A percentile compares a stretch with the other conserved stretches of the same genome.
Conservation (phyloP, 2,329 filamentous ascomycete genomes). For the Leptographium procerum region DNA sequence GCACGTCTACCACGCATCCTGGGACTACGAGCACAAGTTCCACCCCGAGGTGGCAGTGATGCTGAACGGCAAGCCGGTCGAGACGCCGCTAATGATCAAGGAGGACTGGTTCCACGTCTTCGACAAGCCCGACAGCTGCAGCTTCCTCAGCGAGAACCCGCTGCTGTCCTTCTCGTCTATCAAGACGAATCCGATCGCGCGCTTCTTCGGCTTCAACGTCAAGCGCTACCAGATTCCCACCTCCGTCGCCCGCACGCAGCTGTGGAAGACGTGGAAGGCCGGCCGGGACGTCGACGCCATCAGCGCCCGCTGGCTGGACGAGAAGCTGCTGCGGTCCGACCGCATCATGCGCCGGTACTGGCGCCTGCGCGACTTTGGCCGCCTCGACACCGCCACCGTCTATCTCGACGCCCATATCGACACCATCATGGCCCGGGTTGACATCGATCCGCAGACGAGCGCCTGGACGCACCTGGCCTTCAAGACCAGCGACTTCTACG, state of each 20-base stretch:
- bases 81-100: conserved; percentile 43
- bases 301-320: conserved; percentile 34
- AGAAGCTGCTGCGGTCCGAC: conserved; percentile 29
- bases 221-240: conserved; percentile 28
- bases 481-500: conserved; percentile 24
- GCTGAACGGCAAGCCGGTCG: conserved; percentile 36
- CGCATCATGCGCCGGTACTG: conserved; percentile 25
- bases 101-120: conserved; percentile 31
- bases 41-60: conserved; percentile 33
- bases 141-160: conserved; percentile 38
- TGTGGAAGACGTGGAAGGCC: conserved; percentile 37
- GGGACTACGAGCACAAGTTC: conserved; percentile 36
- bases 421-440: conserved; percentile 20
- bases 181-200: conserved; percentile 16
- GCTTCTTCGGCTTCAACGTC: conserved; percentile 24
- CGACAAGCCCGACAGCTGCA: conserved; percentile 27
- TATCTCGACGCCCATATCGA: conserved; percentile 25
- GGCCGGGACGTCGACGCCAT: conserved; percentile 32
- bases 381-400: conserved; percentile 26
- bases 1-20: conserved; percentile 39
- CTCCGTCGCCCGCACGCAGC: conserved; percentile 28
- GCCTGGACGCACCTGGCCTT: conserved; percentile 22
- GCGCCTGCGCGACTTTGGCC: conserved; percentile 26
- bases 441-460: conserved; percentile 20
- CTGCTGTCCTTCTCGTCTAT: conserved; percentile 32